These are phyloP conservation scores for Candida nanaspora DNA, from an alignment of 805 yeast species.

Conservation along the genomic window DNA sequence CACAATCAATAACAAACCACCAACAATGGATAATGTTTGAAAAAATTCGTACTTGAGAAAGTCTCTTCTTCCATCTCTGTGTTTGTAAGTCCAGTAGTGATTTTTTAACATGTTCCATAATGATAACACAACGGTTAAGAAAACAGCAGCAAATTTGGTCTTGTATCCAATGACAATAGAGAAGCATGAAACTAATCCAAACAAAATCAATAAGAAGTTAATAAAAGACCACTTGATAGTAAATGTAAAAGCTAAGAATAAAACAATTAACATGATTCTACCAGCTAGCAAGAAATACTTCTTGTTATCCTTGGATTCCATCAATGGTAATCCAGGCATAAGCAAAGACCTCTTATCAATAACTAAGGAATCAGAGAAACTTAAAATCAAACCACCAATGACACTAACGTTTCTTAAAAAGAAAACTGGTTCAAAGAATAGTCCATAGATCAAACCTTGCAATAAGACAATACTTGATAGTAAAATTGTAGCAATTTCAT, in stretches of 20 bases:
- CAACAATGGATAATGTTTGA: constrained; percentile 91
- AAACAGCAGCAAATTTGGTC: constrained; percentile 79
- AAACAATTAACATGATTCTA: constrained; percentile 72
- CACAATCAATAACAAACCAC: constrained; percentile 84
- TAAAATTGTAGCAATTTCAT: constrained; percentile 63
- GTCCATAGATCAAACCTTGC: constrained; percentile 87
- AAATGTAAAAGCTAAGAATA: constrained; percentile 80
- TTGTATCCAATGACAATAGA: constrained; percentile 88
- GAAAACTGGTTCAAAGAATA: constrained; percentile 73
- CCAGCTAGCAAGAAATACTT: constrained; percentile 84
- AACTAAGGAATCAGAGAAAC: constrained; percentile 78
- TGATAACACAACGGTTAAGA: constrained; percentile 60
- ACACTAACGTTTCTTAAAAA: constrained; percentile 83
- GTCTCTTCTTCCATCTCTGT: constrained; percentile 74
- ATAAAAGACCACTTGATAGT: constrained; percentile 66
- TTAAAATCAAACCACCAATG: constrained; percentile 86
- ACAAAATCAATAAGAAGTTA: constrained; percentile 53
- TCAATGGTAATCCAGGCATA: constrained; percentile 72
- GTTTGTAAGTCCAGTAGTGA: constrained; percentile 79
- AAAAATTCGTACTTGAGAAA: constrained; percentile 86
- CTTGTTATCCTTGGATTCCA: constrained; percentile 64
- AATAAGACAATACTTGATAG: constrained; percentile 64
- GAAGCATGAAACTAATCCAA: constrained; percentile 64
- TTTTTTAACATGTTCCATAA: constrained; percentile 73
- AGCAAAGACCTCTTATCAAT: constrained; percentile 60